These are phyloP conservation scores for Colletotrichum paranaense DNA, from an alignment of 2,329 filamentous ascomycete species.

Conservation along the genomic window DNA sequence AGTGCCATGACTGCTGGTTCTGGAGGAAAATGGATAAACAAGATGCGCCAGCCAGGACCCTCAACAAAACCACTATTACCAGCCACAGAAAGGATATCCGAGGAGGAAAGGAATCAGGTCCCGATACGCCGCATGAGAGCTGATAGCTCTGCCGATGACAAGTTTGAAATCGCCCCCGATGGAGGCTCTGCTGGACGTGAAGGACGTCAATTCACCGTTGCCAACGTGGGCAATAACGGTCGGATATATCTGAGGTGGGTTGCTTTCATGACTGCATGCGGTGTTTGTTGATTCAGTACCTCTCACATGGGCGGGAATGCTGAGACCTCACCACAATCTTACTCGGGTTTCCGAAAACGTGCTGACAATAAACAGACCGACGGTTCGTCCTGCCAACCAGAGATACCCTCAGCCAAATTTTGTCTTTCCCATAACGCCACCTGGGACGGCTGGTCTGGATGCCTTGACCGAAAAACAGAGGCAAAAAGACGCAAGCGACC, in stretches of 20 bases:
- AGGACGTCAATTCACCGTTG: conserved; percentile 80
- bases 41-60: conserved; percentile 41
- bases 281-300: conserved; percentile 2
- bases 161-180: conserved; percentile 69
- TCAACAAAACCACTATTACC: conserved; percentile 55
- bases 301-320: conserved; percentile 22
- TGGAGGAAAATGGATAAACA: conserved; percentile 39
- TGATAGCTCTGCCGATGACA: conserved; percentile 60
- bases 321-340: conserved; percentile 25
- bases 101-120: conserved; percentile 51
- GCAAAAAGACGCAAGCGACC: conserved; percentile 40
- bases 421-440: conserved; percentile 70
- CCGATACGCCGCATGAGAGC: conserved; percentile 55
- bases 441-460: conserved; percentile 68
- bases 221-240: conserved; percentile 85
- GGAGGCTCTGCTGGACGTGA: conserved; percentile 70
- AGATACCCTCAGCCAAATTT: conserved; percentile 71
- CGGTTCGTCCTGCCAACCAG: conserved; percentile 70
- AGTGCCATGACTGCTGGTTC: conserved; percentile 1
- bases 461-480: conserved; percentile 47
- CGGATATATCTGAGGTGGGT: conserved; percentile 83
- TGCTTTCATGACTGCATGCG: conserved; percentile 11
- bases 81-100: conserved; percentile 57
- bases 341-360: conserved; percentile 21
- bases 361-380: conserved; percentile 59